Conservation (phyloP, 129 eudicot species). For the Escallonia herrerae region DNA sequence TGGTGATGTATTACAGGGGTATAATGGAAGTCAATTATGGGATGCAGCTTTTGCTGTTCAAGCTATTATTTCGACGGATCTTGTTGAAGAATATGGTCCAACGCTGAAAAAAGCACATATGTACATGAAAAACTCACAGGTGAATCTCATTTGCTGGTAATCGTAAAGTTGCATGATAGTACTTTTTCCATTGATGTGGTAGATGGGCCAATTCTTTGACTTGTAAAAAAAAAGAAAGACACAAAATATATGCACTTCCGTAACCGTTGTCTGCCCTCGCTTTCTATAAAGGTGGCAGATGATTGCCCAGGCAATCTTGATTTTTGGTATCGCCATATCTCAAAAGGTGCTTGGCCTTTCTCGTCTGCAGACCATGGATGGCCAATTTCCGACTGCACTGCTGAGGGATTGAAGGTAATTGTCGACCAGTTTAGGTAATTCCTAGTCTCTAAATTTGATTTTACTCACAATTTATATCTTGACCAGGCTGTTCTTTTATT, state of each 20-base stretch:
- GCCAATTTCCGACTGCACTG: slow-evolving; percentile 98
- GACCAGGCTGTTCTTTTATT: slow-evolving; percentile 64
- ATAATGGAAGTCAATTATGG: slow-evolving; percentile 96
- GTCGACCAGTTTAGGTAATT: not conserved
- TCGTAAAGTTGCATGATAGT: not conserved
- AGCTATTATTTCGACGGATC: slow-evolving; percentile 71
- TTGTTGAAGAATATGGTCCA: slow-evolving; percentile 64
- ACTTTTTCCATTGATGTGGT: not conserved
- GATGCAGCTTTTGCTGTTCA: slow-evolving; percentile 75
- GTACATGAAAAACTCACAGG: slow-evolving; percentile 76
- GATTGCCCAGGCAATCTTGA: slow-evolving; percentile 75
- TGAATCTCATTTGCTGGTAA: slow-evolving; percentile 16
- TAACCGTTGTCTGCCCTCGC: not conserved
- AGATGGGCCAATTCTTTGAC: not conserved
- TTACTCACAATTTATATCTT: slow-evolving; percentile 7
- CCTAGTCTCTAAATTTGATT: slow-evolving; percentile 1
- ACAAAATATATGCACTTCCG: not conserved
- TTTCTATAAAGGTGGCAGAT: slow-evolving; percentile 54
- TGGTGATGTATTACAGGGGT: slow-evolving; percentile 54
- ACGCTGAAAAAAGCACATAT: slow-evolving; percentile 68
- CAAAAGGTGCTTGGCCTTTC: slow-evolving; percentile 99
- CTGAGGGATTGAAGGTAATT: slow-evolving; percentile 85
- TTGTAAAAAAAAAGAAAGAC: not conserved
- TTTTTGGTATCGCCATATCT: slow-evolving; percentile 86
- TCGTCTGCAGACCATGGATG: slow-evolving; percentile 96